phyloP scores from a whole-genome alignment of 2,329 filamentous ascomycete species.

The Xylogone sp. region DNA sequence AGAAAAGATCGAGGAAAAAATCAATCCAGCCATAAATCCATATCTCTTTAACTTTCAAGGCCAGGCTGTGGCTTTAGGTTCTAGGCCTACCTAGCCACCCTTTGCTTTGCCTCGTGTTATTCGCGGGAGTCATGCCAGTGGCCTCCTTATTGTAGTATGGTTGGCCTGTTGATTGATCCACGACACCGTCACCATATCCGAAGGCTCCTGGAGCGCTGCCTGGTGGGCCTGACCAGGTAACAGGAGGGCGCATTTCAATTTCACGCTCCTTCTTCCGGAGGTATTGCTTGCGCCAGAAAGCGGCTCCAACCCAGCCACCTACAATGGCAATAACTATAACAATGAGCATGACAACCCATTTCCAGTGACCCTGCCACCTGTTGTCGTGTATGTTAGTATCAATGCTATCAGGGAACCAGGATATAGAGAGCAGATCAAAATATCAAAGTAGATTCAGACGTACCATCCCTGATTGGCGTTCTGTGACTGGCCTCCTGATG shows the following conservation, averaged over 20 bases:
- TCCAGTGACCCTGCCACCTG: slow-evolving; percentile 68
- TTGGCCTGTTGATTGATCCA: neutral
- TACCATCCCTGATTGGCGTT: slow-evolving; percentile 9
- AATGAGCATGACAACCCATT: slow-evolving; percentile 80
- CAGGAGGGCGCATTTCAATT: slow-evolving; percentile 30
- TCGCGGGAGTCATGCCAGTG: neutral
- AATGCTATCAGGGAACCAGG: too few species aligned
- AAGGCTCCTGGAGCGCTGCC: slow-evolving; percentile 21
- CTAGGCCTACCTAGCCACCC: neutral
- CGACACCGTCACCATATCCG: slow-evolving; percentile 13
- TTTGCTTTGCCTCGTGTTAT: neutral
- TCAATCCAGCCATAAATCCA: neutral
- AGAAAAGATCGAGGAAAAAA: too few species aligned
- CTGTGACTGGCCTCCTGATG: neutral
- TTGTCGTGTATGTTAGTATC: slow-evolving; percentile 1
- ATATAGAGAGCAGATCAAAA: too few species aligned
- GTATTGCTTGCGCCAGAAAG: slow-evolving; percentile 71
- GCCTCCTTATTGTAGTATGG: neutral
- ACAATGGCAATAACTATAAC: slow-evolving; percentile 67
- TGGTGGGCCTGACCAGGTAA: slow-evolving; percentile 33
- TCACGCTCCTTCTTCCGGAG: slow-evolving; percentile 62
- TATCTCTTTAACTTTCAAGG: neutral
- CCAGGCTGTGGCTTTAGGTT: neutral
- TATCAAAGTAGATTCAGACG: neutral
- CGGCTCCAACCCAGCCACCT: slow-evolving; percentile 62